phyloP scores from a whole-genome alignment of 139 green algal species.

The Micromonas pusilla region DNA sequence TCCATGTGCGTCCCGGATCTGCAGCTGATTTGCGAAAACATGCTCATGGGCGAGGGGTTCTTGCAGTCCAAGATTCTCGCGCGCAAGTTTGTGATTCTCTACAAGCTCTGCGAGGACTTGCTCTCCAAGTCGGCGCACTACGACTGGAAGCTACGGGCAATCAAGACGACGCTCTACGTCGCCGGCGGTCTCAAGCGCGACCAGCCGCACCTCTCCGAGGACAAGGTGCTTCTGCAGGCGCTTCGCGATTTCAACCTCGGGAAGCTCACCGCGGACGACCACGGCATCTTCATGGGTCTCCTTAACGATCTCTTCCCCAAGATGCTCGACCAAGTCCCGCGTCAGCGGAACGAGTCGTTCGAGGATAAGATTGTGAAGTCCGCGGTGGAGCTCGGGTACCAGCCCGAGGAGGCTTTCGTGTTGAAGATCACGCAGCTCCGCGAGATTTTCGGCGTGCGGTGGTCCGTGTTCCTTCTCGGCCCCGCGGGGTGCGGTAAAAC shows the following conservation, averaged over 20 bases:
- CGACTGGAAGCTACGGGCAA: constrained; percentile 73
- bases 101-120: constrained; percentile 71
- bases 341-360: constrained; percentile 70
- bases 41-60: constrained; percentile 77
- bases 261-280: constrained; percentile 81
- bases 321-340: constrained; percentile 51
- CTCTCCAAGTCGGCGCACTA: constrained; percentile 79
- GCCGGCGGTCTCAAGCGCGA: constrained; percentile 68
- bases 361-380: constrained; percentile 57
- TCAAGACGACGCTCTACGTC: constrained; percentile 76
- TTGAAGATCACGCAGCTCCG: constrained; percentile 80
- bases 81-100: constrained; percentile 84
- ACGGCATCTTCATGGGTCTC: constrained; percentile 73
- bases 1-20: constrained; percentile 73
- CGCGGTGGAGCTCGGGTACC: constrained; percentile 39
- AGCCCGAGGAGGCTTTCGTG: constrained; percentile 58
- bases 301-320: constrained; percentile 65
- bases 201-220: constrained; percentile 60
- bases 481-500: constrained; percentile 76
- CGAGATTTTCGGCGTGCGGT: constrained; percentile 68
- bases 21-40: constrained; percentile 80
- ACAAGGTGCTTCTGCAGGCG: constrained; percentile 72
- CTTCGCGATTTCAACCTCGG: constrained; percentile 82
- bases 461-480: constrained; percentile 78
- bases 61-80: constrained; percentile 64